Percentiles rank a stretch among this genome's conserved stretches.
Conservation (phyloP, 352 stramenopile genomes). For the Globisporangium nagaii region DNA sequence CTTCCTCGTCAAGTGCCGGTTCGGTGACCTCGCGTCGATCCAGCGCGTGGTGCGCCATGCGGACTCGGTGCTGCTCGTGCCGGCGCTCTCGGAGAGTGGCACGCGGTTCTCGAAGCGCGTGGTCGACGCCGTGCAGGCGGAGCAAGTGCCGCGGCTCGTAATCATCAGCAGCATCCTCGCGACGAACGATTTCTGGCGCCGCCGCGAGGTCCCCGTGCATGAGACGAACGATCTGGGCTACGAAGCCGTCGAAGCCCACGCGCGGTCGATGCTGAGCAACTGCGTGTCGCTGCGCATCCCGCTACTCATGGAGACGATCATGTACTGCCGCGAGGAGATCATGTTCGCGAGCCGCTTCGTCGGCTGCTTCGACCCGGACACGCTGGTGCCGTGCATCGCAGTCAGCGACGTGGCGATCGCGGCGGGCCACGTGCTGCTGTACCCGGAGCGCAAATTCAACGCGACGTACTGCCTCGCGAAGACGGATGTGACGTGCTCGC, state of each 20-base stretch:
- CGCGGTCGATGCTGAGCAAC: slow-evolving; percentile 30
- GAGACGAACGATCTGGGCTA: slow-evolving; percentile 31
- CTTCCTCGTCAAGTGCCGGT: slow-evolving; percentile 57
- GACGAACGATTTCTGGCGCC: slow-evolving; percentile 27
- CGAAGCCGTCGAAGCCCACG: slow-evolving; percentile 65
- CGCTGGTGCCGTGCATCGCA: slow-evolving; percentile 57
- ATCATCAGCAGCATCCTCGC: slow-evolving; percentile 65
- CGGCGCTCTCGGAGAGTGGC: slow-evolving; percentile 47
- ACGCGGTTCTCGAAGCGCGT: slow-evolving; percentile 64
- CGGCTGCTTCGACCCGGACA: slow-evolving; percentile 40
- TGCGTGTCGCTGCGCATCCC: slow-evolving; percentile 61
- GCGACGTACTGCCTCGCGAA: slow-evolving; percentile 50
- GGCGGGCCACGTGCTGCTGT: slow-evolving; percentile 38
- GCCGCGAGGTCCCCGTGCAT: slow-evolving; percentile 2
- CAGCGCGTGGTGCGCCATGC: slow-evolving; percentile 60
- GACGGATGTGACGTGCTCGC: slow-evolving; percentile 30
- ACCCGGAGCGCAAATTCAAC: slow-evolving; percentile 44
- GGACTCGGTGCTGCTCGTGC: slow-evolving; percentile 60
- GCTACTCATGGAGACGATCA: slow-evolving; percentile 69
- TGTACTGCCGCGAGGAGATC: slow-evolving; percentile 73
- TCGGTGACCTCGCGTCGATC: slow-evolving; percentile 34
- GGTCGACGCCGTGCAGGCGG: slow-evolving; percentile 40
- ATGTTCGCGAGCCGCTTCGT: slow-evolving; percentile 60
- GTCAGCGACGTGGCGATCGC: slow-evolving; percentile 57
- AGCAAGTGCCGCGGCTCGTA: slow-evolving; percentile 49